Conservation (phyloP, 805 yeast species). For the Metschnikowia chrysomelidarum region DNA sequence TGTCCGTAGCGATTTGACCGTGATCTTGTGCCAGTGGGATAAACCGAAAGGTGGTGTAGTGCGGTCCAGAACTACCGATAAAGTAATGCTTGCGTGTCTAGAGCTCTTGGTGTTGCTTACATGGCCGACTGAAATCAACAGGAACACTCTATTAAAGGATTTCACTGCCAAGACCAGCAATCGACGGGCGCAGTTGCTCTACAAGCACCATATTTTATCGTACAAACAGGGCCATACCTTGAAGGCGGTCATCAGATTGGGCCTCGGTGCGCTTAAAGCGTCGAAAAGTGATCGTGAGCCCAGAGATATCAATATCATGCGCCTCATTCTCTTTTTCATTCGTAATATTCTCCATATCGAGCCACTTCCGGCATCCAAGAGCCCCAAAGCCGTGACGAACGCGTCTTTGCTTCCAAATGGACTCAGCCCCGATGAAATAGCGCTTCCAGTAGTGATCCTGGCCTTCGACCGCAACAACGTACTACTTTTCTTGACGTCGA, state of each 20-base stretch:
- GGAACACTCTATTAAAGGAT: conserved; percentile 40
- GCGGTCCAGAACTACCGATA: conserved; percentile 39
- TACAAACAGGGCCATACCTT: conserved; percentile 61
- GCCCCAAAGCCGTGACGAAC: conserved; percentile 37
- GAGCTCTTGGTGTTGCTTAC: conserved; percentile 82
- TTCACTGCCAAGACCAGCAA: conserved; percentile 61
- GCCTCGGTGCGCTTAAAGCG: conserved; percentile 56
- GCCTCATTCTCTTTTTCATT: conserved; percentile 68
- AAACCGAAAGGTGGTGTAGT: conserved; percentile 27
- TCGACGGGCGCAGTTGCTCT: conserved; percentile 49
- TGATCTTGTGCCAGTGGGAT: conserved; percentile 76
- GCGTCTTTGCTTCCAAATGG: conserved; percentile 53
- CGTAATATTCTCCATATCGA: conserved; percentile 78
- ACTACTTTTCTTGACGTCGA: conserved; percentile 65
- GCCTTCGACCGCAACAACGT: conserved; percentile 72
- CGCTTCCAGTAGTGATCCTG: conserved; percentile 53
- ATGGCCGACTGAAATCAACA: conserved; percentile 75
- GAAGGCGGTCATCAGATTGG: conserved; percentile 66
- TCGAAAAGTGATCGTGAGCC: conserved; percentile 56
- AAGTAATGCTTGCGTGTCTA: conserved; percentile 66
- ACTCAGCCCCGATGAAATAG: conserved; percentile 63
- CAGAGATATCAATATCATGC: conserved; percentile 69
- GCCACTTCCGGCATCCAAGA: conserved; percentile 57
- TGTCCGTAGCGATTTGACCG: conserved; percentile 67
- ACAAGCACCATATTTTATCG: conserved; percentile 65